Conservation (phyloP, 352 stramenopile genomes). For the Blastocystis sp. region DNA sequence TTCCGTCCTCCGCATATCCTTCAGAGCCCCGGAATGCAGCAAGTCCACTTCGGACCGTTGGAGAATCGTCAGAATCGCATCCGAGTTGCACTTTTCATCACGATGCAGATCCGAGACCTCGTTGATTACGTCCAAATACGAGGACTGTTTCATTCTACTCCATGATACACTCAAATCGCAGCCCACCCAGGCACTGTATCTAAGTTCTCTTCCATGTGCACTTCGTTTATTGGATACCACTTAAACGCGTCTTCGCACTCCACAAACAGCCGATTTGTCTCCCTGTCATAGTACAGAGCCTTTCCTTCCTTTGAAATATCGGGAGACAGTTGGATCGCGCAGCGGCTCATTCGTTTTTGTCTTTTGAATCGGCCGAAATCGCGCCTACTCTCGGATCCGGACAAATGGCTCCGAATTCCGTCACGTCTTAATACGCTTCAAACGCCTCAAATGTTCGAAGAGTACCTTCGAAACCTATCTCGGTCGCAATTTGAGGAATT, state of each 20-base stretch:
- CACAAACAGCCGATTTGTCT: slow-evolving; percentile 53
- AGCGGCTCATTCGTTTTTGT: slow-evolving; percentile 19
- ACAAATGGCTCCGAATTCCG: neutral
- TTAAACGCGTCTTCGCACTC: slow-evolving; percentile 2
- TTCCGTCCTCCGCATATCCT: slow-evolving; percentile 56
- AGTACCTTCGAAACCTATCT: slow-evolving; percentile 7
- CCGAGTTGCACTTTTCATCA: slow-evolving; percentile 14
- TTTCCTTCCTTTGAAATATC: neutral
- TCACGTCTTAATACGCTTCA: neutral
- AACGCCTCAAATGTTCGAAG: slow-evolving; percentile 23
- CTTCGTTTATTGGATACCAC: neutral
- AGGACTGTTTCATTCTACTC: neutral
- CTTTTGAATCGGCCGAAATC: slow-evolving; percentile 1
- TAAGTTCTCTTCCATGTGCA: neutral
- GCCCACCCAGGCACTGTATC: neutral
- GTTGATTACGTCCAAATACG: neutral
- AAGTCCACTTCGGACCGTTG: slow-evolving; percentile 24
- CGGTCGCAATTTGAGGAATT: slow-evolving; percentile 16
- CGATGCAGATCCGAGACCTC: slow-evolving; percentile 8
- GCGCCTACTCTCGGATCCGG: neutral
- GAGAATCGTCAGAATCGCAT: slow-evolving; percentile 21
- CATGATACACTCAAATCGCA: neutral
- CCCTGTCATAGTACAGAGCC: slow-evolving; percentile 14
- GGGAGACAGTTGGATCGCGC: slow-evolving; percentile 1
- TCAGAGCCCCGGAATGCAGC: slow-evolving; percentile 9